Percentiles rank a stretch among this genome's conserved stretches.
Evolutionary conservation across 2,329 filamentous ascomycete genomes (phyloP).

Genomic region (Teratosphaeria viscida): DNA sequence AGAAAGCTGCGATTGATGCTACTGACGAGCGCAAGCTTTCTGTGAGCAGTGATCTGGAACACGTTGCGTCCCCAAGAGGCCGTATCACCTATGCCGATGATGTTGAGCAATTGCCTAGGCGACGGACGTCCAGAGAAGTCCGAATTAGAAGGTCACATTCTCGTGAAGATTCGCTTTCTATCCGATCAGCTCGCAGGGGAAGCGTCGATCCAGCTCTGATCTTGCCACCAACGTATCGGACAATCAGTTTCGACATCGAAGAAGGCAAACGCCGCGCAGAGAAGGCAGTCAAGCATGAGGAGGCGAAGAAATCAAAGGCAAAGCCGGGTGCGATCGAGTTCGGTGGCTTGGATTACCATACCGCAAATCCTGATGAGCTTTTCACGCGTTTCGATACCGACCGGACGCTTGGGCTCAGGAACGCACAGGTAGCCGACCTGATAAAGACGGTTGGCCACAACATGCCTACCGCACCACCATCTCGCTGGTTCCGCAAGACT

Average conservation of each 20-base stretch:
- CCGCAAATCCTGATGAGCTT: slow-evolving; percentile 47
- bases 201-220: slow-evolving; percentile 32
- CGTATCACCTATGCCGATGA: not conserved
- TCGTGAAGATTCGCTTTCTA: slow-evolving; percentile 20
- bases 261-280: slow-evolving; percentile 16
- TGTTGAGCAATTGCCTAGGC: not conserved
- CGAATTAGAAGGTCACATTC: not conserved
- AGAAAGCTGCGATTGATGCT: not conserved
- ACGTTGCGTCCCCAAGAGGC: not conserved
- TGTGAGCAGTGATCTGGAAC: not conserved
- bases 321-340: slow-evolving; percentile 15
- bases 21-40: not conserved
- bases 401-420: slow-evolving; percentile 47
- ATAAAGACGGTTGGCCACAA: slow-evolving; percentile 56
- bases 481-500: slow-evolving; percentile 47
- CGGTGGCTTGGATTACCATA: slow-evolving; percentile 56
- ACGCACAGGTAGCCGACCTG: slow-evolving; percentile 45
- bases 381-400: slow-evolving; percentile 50
- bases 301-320: slow-evolving; percentile 21
- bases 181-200: slow-evolving; percentile 26
- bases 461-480: slow-evolving; percentile 54
- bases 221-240: slow-evolving; percentile 35
- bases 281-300: slow-evolving; percentile 13
- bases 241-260: slow-evolving; percentile 35
- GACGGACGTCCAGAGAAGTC: not conserved